These are phyloP conservation scores for Bipolaris bicolor DNA, from an alignment of 2,329 filamentous ascomycete species.

Conservation along the genomic window DNA sequence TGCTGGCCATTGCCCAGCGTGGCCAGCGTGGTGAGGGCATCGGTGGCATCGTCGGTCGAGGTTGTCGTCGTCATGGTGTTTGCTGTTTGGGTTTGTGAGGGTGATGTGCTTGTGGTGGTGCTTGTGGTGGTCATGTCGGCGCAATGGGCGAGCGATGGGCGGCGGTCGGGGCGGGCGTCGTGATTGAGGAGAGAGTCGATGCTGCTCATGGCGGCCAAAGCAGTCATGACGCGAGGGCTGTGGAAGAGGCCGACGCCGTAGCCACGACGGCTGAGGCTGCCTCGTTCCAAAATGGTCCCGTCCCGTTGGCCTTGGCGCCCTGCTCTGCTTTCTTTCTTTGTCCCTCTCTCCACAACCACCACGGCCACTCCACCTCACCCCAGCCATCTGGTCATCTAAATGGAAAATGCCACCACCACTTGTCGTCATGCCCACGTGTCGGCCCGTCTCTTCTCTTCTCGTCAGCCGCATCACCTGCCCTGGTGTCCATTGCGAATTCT, in stretches of 20 bases:
- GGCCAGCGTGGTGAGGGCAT: conserved; percentile 48
- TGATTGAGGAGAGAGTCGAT: conserved; percentile 48
- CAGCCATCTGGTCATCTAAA: too few relatives aligned
- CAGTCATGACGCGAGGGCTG: conserved; percentile 13
- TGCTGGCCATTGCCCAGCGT: conserved; percentile 41
- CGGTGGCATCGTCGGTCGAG: conserved; percentile 48
- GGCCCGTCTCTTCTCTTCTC: neutral
- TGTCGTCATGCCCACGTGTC: too few relatives aligned
- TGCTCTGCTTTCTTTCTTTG: neutral
- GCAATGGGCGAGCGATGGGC: conserved; percentile 16
- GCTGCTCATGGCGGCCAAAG: conserved; percentile 37
- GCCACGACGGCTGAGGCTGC: conserved; percentile 3
- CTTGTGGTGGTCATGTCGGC: neutral
- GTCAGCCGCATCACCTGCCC: neutral
- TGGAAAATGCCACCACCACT: too few relatives aligned
- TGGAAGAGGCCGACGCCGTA: neutral
- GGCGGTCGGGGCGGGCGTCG: conserved; percentile 26
- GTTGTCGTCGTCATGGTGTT: conserved; percentile 30
- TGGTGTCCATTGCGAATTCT: neutral
- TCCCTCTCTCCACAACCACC: neutral
- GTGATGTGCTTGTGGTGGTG: neutral
- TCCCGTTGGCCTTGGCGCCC: conserved; percentile 23
- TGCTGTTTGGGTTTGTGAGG: conserved; percentile 19
- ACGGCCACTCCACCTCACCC: neutral
- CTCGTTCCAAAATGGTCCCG: conserved; percentile 23